Conservation (phyloP, 192 early-diverging fungal genomes). For the Coemansia sp. region DNA sequence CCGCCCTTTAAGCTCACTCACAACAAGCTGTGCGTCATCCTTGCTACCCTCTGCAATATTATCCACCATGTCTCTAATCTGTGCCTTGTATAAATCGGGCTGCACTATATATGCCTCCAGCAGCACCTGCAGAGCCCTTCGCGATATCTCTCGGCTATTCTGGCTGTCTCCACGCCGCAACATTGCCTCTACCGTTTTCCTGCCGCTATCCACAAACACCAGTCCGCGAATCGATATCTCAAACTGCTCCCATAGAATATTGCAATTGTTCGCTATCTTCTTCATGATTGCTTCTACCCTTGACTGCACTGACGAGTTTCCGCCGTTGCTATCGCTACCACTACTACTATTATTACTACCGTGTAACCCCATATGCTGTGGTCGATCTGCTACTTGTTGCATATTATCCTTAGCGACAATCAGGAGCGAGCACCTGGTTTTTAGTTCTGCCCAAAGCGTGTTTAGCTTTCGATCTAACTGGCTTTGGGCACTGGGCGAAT, state of each 20-base stretch:
- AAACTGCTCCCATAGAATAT: slow-evolving; percentile 41
- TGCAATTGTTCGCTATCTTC: slow-evolving; percentile 18
- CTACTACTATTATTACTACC: neutral
- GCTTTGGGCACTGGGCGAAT: slow-evolving; percentile 14
- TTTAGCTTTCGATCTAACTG: slow-evolving; percentile 40
- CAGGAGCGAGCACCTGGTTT: slow-evolving; percentile 34
- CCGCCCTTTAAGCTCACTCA: slow-evolving; percentile 16
- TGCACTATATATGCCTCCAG: slow-evolving; percentile 11
- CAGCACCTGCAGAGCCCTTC: neutral
- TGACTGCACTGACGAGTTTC: slow-evolving; percentile 9
- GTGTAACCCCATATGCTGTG: neutral
- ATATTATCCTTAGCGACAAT: slow-evolving; percentile 31
- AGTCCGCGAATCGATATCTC: slow-evolving; percentile 31
- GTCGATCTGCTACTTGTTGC: slow-evolving; percentile 7
- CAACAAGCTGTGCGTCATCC: slow-evolving; percentile 8
- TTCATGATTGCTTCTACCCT: slow-evolving; percentile 17
- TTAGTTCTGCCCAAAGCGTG: slow-evolving; percentile 40
- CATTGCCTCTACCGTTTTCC: neutral
- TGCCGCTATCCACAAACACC: slow-evolving; percentile 22
- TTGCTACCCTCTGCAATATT: neutral
- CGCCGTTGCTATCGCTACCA: neutral
- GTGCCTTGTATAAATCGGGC: slow-evolving; percentile 39
- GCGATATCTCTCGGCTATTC: slow-evolving; percentile 11
- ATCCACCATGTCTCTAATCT: slow-evolving; percentile 27
- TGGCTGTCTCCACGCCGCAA: neutral